A percentile compares a stretch with the other conserved stretches of the same genome.
These are phyloP conservation scores for Pulveroboletus ridleyi DNA, from an alignment of 1,284 basidiomycete genomes.

Conservation along the genomic window DNA sequence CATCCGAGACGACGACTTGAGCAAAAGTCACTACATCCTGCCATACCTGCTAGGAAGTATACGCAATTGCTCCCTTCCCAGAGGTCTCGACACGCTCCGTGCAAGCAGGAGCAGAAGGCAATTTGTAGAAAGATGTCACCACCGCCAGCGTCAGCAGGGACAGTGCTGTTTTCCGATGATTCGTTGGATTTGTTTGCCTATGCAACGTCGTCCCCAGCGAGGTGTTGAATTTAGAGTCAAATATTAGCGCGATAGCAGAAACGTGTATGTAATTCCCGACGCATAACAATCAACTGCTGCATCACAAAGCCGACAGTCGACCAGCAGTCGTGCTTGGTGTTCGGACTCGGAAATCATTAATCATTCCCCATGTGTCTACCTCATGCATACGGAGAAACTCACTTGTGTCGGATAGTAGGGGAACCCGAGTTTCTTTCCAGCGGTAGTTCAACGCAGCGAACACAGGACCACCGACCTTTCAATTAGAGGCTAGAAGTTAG, in stretches of 20 bases:
- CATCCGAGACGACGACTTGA: slow-evolving; percentile 31
- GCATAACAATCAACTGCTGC: background rate
- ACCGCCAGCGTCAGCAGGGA: slow-evolving; percentile 13
- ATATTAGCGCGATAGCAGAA: slow-evolving; percentile 2
- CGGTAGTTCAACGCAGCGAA: slow-evolving; percentile 8
- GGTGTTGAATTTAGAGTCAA: slow-evolving; percentile 23
- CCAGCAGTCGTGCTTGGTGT: too few relatives aligned
- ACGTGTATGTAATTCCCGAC: slow-evolving; percentile 15
- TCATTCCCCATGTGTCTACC: slow-evolving; percentile 32
- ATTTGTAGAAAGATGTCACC: slow-evolving; percentile 8
- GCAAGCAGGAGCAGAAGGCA: slow-evolving; percentile 24
- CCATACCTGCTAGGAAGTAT: slow-evolving; percentile 27
- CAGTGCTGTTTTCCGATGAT: slow-evolving; percentile 50
- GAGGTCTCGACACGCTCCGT: slow-evolving; percentile 15
- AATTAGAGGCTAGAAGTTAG: background rate
- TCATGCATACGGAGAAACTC: slow-evolving; percentile 24
- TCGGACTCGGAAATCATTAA: background rate
- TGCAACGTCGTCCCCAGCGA: slow-evolving; percentile 37
- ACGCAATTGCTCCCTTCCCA: slow-evolving; percentile 23
- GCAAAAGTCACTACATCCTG: slow-evolving; percentile 14
- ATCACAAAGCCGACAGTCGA: background rate
- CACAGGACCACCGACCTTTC: slow-evolving; percentile 11
- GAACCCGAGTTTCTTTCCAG: slow-evolving; percentile 7
- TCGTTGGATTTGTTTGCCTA: slow-evolving; percentile 56
- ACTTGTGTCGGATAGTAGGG: slow-evolving; percentile 3